Base-by-base conservation (phyloP, 2,329 filamentous ascomycete species). In the Colletotrichum sp. region DNA sequence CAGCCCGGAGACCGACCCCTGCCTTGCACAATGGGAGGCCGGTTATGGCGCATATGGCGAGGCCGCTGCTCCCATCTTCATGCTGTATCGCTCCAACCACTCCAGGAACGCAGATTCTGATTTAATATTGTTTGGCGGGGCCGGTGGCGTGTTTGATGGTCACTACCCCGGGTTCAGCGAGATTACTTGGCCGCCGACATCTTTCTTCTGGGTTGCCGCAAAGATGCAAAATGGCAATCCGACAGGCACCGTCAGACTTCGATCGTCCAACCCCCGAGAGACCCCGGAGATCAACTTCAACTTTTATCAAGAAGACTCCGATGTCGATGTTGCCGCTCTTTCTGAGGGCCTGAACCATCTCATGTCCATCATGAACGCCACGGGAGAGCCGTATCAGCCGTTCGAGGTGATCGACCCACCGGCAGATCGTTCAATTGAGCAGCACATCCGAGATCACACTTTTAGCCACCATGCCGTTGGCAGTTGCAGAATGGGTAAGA, bases 281-380 rank as follows among this genome's bases (percentile, higher is more conserved):
- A 85, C 87, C n/a, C 92, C 92, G 0, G 83, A 89, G 22, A 93
- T 93, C 79, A 87, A 88, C 76, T 91, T 91, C 83, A 88, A 88
- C 78, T 91, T 87, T 80, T 91, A 86, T 84, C n/a, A 66, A 9
- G 73, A 77, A 28, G 56, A 52, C 15, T 84, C 85, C 13, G 52
- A 58, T 1, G 60, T 61, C 8, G 58, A 61, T 22, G 16, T 61
- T 5, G n/a, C 58, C 10, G 58, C 58, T 68, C 66, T 15, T 22
- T 28, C 32, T 2, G 66, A 58, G 28, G 66, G 48, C 8, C 82
- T 86, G 9, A 79, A 81, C 2, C 84, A 86, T 36, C 79, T 86
- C 12, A 88, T 90, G 61, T 88, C 88, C 4, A 69, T 89, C 5
- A 82, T 85, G 32, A 76, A 81, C 43, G 78, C 71, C 3, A 71